These are phyloP conservation scores for Tuber borchii DNA, from an alignment of 495 filamentous ascomycete genomes.

Conservation along the genomic window DNA sequence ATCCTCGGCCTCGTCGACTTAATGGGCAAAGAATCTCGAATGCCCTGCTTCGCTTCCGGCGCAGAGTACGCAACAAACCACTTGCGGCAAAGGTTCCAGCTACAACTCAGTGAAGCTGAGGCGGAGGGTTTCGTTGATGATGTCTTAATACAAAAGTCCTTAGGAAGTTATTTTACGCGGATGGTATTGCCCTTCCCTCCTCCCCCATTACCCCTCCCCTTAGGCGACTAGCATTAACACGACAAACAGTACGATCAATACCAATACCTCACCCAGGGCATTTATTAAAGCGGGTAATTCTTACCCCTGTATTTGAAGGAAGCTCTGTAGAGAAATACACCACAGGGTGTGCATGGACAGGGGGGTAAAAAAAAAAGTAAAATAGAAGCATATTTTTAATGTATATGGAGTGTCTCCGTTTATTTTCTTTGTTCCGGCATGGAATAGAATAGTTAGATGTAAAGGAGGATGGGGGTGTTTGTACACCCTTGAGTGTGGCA, in stretches of 20 bases:
- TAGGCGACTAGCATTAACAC: slow-evolving; percentile 9
- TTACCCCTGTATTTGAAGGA: not conserved
- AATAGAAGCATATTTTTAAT: not conserved
- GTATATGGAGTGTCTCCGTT: not conserved
- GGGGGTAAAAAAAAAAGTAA: not conserved
- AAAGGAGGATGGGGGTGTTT: not conserved
- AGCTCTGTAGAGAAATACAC: not conserved
- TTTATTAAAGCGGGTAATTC: slow-evolving; percentile 50
- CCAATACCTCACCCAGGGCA: slow-evolving; percentile 72
- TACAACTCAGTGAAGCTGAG: slow-evolving; percentile 67
- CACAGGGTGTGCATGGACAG: not conserved
- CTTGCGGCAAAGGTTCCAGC: slow-evolving; percentile 60
- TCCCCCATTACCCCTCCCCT: not conserved
- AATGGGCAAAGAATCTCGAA: slow-evolving; percentile 68
- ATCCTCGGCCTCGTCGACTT: slow-evolving; percentile 66
- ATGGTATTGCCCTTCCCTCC: slow-evolving; percentile 29
- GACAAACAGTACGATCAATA: slow-evolving; percentile 60
- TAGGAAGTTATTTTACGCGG: slow-evolving; percentile 70
- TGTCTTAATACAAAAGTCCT: slow-evolving; percentile 61
- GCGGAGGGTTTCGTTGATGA: slow-evolving; percentile 67
- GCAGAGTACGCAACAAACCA: slow-evolving; percentile 55
- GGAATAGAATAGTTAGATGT: not conserved
- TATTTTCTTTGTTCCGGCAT: not conserved
- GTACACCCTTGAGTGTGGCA: not conserved
- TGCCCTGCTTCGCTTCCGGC: slow-evolving; percentile 68